phyloP scores from a whole-genome alignment of 768 basidiomycete species.

The Boletales sp. region DNA sequence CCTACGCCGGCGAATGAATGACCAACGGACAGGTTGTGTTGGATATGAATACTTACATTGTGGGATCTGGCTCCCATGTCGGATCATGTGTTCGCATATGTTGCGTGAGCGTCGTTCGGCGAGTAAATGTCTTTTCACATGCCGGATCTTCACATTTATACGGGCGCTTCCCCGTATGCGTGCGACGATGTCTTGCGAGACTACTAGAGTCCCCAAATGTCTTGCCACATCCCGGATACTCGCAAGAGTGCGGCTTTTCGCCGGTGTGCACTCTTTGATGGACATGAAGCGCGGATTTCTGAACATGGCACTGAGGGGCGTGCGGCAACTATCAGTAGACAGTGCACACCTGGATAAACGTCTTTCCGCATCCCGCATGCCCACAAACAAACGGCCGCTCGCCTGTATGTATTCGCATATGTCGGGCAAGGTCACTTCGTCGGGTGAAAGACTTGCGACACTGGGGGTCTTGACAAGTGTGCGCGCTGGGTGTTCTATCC shows the following conservation, averaged over 20 bases:
- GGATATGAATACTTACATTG: slow-evolving; percentile 51
- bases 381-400: slow-evolving; percentile 81
- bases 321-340: neutral
- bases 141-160: slow-evolving; percentile 82
- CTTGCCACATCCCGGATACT: slow-evolving; percentile 83
- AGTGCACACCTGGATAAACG: slow-evolving; percentile 78
- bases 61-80: slow-evolving; percentile 79
- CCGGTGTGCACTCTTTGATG: slow-evolving; percentile 89
- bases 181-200: slow-evolving; percentile 86
- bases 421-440: slow-evolving; percentile 78
- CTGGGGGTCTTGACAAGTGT: slow-evolving; percentile 66
- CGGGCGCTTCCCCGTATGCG: slow-evolving; percentile 82
- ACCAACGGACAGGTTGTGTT: neutral
- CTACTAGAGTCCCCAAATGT: slow-evolving; percentile 91
- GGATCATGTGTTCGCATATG: slow-evolving; percentile 90
- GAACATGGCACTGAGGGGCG: slow-evolving; percentile 14
- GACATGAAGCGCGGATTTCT: slow-evolving; percentile 89
- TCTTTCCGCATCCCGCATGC: slow-evolving; percentile 76
- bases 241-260: slow-evolving; percentile 89
- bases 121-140: slow-evolving; percentile 85
- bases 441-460: slow-evolving; percentile 82
- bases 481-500: slow-evolving; percentile 46
- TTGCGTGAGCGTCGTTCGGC: slow-evolving; percentile 77
- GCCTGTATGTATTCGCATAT: slow-evolving; percentile 88
- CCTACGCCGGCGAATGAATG: slow-evolving; percentile 35